Evolutionary conservation across 768 basidiomycete species (phyloP).

Genomic region (Leucocoprinus sp.): DNA sequence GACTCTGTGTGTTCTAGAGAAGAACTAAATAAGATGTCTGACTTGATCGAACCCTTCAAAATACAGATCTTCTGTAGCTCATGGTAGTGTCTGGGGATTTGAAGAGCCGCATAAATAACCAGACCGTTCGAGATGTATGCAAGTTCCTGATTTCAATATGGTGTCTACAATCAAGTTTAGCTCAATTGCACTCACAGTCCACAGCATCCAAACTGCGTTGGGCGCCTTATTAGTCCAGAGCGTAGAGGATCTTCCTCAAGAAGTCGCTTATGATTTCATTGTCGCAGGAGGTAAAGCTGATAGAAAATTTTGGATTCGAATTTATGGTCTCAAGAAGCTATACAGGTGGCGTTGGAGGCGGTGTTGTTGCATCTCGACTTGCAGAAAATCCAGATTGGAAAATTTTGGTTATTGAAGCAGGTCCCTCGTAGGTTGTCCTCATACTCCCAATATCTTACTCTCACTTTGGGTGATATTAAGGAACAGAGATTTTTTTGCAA

Average conservation of each 20-base stretch:
- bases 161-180: no score
- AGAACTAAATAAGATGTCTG: no score
- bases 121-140: no score
- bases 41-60: no score
- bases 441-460: no score
- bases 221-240: background rate
- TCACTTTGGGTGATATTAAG: background rate
- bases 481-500: slow-evolving; percentile 6
- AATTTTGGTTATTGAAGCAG: slow-evolving; percentile 11
- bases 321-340: no score
- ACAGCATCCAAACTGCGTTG: background rate
- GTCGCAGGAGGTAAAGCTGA: slow-evolving; percentile 2
- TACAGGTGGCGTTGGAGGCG: slow-evolving; percentile 1
- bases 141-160: no score
- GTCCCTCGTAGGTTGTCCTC: slow-evolving; percentile 1
- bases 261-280: slow-evolving; percentile 4
- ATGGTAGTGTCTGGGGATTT: no score
- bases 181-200: background rate
- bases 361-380: slow-evolving; percentile 2
- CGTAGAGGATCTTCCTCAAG: background rate
- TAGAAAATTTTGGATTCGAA: background rate
- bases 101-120: no score
- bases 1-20: no score
- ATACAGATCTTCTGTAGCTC: no score
- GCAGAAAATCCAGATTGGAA: slow-evolving; percentile 7